phyloP scores from a whole-genome alignment of 345 rosid species.

The Mercurialis annua region DNA sequence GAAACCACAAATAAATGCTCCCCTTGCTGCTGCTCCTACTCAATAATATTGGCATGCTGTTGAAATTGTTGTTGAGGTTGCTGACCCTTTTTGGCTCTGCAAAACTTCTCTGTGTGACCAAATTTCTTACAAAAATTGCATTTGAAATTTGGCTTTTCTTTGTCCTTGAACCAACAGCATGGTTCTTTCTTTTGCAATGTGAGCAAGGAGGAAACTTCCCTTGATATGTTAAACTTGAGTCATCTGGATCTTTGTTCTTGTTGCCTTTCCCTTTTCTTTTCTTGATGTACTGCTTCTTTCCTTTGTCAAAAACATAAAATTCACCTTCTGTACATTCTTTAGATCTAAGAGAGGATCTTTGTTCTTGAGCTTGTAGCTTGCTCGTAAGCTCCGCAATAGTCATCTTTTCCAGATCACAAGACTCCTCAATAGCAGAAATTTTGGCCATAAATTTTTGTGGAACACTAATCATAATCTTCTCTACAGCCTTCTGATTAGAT shows the following conservation, averaged over 20 bases:
- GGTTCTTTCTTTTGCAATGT: not conserved
- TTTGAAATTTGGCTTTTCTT: not conserved
- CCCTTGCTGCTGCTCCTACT: not conserved
- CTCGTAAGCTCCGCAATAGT: not conserved
- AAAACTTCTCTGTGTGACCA: not conserved
- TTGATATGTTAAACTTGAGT: too few relatives aligned
- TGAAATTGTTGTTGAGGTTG: too few relatives aligned
- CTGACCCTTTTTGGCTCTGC: too few relatives aligned
- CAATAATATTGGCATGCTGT: not conserved
- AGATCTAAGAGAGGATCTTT: not conserved
- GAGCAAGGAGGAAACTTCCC: too few relatives aligned
- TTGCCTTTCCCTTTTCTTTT: not conserved
- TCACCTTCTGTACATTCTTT: not conserved
- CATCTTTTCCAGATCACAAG: not conserved
- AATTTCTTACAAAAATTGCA: not conserved
- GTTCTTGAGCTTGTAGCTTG: not conserved
- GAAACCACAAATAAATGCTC: not conserved
- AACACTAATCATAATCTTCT: not conserved
- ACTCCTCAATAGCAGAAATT: not conserved
- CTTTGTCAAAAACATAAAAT: not conserved
- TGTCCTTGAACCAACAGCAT: not conserved
- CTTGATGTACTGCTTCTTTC: not conserved
- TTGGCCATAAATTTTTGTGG: not conserved
- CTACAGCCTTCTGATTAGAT: not conserved
- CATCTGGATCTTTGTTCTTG: not conserved